A percentile compares a stretch with the other conserved stretches of the same genome.
Conservation (phyloP, 495 filamentous ascomycete species). For the Penicillium bialowiezense region DNA sequence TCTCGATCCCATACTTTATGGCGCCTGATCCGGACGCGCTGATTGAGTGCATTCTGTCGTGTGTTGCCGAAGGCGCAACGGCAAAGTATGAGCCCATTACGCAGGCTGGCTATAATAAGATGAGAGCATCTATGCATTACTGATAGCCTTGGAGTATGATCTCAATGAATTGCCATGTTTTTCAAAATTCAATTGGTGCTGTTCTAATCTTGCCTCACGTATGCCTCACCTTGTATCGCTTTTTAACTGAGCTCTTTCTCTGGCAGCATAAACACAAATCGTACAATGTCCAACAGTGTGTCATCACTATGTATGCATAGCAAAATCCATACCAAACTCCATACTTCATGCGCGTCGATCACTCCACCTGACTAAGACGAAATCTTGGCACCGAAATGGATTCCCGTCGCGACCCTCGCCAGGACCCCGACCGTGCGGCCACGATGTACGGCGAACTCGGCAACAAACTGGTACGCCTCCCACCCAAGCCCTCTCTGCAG, state of each 20-base stretch:
- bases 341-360: slow-evolving; percentile 10
- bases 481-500: not conserved
- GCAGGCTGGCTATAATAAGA: slow-evolving; percentile 48
- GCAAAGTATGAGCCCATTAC: slow-evolving; percentile 54
- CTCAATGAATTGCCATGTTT: not conserved
- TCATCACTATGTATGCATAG: too few relatives aligned
- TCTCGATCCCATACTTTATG: slow-evolving; percentile 64
- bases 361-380: slow-evolving; percentile 23
- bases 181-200: too few relatives aligned
- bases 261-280: too few relatives aligned
- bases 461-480: slow-evolving; percentile 67
- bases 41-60: slow-evolving; percentile 57
- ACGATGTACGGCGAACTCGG: slow-evolving; percentile 90
- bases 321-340: not conserved
- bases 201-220: too few relatives aligned
- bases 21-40: slow-evolving; percentile 50
- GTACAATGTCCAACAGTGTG: too few relatives aligned
- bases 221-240: too few relatives aligned
- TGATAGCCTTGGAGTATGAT: slow-evolving; percentile 10
- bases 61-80: slow-evolving; percentile 32
- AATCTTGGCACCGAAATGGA: slow-evolving; percentile 27
- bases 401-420: slow-evolving; percentile 18
- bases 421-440: slow-evolving; percentile 23
- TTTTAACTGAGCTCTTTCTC: too few relatives aligned
- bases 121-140: slow-evolving; percentile 53